Percentiles rank a stretch among this genome's conserved stretches.
phyloP scores from a whole-genome alignment of 108 stramenopile species.

The Aurantiochytrium sp. region DNA sequence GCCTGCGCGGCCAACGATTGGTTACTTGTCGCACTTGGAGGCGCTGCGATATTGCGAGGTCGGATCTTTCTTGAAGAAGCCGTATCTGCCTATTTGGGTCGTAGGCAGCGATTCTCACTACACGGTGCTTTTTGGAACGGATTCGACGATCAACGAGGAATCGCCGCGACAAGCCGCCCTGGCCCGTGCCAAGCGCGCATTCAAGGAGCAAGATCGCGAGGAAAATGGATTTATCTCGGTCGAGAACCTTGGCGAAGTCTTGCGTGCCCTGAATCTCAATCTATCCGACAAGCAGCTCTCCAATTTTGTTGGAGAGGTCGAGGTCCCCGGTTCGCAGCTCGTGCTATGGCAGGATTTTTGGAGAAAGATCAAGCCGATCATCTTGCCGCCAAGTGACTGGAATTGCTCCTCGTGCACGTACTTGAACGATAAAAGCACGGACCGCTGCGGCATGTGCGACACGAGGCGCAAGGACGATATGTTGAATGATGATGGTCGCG shows the following conservation, averaged over 20 bases:
- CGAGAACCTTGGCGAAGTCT: neutral
- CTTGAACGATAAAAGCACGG: neutral
- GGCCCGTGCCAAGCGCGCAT: neutral
- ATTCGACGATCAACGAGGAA: constrained; percentile 28
- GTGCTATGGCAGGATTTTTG: neutral
- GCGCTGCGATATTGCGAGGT: constrained; percentile 65
- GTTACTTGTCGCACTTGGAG: constrained; percentile 72
- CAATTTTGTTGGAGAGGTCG: neutral
- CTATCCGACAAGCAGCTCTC: neutral
- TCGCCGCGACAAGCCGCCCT: neutral
- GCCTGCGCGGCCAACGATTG: constrained; percentile 57
- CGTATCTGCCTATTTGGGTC: constrained; percentile 69
- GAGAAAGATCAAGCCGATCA: neutral
- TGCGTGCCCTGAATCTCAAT: neutral
- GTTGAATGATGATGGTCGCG: neutral
- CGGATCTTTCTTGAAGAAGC: constrained; percentile 69
- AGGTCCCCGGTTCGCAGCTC: neutral
- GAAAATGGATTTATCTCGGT: neutral
- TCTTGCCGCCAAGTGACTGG: neutral
- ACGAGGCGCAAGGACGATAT: neutral
- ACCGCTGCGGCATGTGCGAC: neutral
- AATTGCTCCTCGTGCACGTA: constrained; percentile 8
- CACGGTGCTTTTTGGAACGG: constrained; percentile 65
- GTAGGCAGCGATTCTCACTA: constrained; percentile 71
- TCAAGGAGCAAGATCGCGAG: constrained; percentile 11